Evolutionary conservation across 441 rosid species (phyloP).

Genomic region (Adansonia madagascariensis): DNA sequence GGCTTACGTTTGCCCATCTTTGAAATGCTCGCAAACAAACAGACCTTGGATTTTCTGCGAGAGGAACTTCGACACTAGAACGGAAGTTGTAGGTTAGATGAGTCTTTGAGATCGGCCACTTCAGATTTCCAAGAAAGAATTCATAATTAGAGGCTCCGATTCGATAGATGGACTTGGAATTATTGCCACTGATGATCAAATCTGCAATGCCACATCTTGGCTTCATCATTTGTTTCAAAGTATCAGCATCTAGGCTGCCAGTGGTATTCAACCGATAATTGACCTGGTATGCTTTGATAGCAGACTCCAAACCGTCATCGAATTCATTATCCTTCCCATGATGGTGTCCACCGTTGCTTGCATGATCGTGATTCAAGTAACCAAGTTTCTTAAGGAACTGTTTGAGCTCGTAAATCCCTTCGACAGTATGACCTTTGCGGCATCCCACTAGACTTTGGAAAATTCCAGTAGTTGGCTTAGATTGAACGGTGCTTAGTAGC

Average conservation of each 20-base stretch:
- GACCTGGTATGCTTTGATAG: conserved; percentile 37
- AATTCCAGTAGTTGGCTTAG: conserved; percentile 14
- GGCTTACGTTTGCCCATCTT: conserved; percentile 14
- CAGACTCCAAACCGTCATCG: conserved; percentile 38
- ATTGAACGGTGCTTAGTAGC: background rate
- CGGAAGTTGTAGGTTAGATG: conserved; percentile 21
- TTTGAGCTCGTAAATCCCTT: conserved; percentile 34
- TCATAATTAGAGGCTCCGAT: background rate
- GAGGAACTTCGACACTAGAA: background rate
- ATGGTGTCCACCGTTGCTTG: background rate
- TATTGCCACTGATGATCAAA: conserved; percentile 16
- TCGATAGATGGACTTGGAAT: conserved; percentile 2
- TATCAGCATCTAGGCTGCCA: conserved; percentile 29
- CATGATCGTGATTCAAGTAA: conserved; percentile 26
- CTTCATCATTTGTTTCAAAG: conserved; percentile 29
- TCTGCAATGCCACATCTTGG: conserved; percentile 39
- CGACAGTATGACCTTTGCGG: conserved; percentile 27
- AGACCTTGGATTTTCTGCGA: background rate
- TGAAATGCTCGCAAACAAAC: conserved; percentile 17
- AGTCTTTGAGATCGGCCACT: conserved; percentile 9
- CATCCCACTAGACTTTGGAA: conserved; percentile 23
- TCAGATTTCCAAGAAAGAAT: conserved; percentile 10
- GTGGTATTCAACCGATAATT: conserved; percentile 33
- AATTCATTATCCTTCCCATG: conserved; percentile 25
- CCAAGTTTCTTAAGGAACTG: conserved; percentile 31